phyloP scores from a whole-genome alignment of 2,329 filamentous ascomycete genomes.

The Cordyceps tenuipes region DNA sequence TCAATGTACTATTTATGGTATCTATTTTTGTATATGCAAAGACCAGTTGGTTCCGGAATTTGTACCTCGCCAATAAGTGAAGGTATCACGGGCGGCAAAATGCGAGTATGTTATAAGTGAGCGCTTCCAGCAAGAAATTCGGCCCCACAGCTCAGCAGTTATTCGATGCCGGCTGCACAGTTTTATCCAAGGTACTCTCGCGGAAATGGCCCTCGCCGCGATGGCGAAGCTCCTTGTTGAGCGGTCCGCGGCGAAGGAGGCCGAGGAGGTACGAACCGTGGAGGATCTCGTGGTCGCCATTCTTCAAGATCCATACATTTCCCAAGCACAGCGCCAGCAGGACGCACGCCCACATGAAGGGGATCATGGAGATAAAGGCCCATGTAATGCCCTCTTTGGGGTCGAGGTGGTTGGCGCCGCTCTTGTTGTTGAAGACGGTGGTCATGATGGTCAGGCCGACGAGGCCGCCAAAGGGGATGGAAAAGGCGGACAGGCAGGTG shows the following conservation, averaged over 20 bases:
- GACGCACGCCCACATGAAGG: conserved; percentile 11
- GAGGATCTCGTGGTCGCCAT: conserved; percentile 1
- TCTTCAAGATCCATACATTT: conserved; percentile 9
- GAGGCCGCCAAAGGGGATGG: conserved; percentile 55
- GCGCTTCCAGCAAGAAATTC: no score
- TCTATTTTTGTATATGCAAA: no score
- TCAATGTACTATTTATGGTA: no score
- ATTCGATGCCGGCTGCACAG: background rate
- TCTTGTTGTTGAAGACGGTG: conserved; percentile 56
- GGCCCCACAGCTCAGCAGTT: no score
- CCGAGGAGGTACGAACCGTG: background rate
- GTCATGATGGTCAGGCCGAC: conserved; percentile 60
- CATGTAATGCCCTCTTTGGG: conserved; percentile 8
- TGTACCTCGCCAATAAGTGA: no score
- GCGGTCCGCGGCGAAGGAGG: background rate
- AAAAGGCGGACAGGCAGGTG: conserved; percentile 51
- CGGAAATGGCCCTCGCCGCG: background rate
- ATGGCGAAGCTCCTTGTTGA: conserved; percentile 6
- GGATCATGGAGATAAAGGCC: conserved; percentile 11
- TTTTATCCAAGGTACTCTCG: background rate
- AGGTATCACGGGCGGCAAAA: no score
- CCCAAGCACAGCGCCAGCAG: conserved; percentile 5
- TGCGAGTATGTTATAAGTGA: no score
- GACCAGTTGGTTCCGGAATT: no score
- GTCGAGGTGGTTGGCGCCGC: background rate